Conservation (phyloP, 805 yeast genomes). For the Candida railenensis region DNA sequence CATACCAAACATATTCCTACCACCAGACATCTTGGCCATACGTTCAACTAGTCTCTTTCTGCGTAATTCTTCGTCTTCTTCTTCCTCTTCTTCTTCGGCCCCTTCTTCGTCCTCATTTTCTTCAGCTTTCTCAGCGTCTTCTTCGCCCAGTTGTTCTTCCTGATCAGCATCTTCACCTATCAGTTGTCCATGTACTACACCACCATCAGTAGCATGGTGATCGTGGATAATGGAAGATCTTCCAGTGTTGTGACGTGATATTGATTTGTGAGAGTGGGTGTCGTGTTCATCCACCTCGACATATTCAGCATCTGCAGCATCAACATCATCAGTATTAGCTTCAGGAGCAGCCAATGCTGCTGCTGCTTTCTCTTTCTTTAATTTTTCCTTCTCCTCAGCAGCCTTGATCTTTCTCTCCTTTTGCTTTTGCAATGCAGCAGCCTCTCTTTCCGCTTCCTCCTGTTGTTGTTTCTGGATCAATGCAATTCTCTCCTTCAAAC, state of each 20-base stretch:
- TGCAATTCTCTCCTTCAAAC: slow-evolving; percentile 85
- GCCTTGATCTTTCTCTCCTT: slow-evolving; percentile 43
- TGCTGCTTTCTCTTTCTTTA: slow-evolving; percentile 18
- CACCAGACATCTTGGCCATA: slow-evolving; percentile 95
- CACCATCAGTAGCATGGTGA: too few relatives aligned
- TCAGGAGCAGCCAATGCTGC: too few relatives aligned
- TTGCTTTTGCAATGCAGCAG: slow-evolving; percentile 52
- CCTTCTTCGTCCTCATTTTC: slow-evolving; percentile 43
- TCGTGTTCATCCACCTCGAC: background rate
- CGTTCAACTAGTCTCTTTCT: slow-evolving; percentile 80
- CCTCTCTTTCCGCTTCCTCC: slow-evolving; percentile 75
- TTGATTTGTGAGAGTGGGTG: background rate
- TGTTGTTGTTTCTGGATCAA: slow-evolving; percentile 77
- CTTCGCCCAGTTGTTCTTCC: slow-evolving; percentile 3
- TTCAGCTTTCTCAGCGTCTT: slow-evolving; percentile 10
- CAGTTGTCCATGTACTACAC: background rate
- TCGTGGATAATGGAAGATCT: background rate
- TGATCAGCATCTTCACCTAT: background rate
- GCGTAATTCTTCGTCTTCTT: slow-evolving; percentile 73
- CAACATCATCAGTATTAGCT: slow-evolving; percentile 6
- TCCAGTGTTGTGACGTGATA: background rate
- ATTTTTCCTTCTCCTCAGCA: slow-evolving; percentile 28
- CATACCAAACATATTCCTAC: slow-evolving; percentile 76
- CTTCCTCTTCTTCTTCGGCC: slow-evolving; percentile 56
- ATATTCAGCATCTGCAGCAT: background rate